Evolutionary conservation across 1,284 basidiomycete genomes (phyloP).

Genomic region (Chondrostereum purpureum): DNA sequence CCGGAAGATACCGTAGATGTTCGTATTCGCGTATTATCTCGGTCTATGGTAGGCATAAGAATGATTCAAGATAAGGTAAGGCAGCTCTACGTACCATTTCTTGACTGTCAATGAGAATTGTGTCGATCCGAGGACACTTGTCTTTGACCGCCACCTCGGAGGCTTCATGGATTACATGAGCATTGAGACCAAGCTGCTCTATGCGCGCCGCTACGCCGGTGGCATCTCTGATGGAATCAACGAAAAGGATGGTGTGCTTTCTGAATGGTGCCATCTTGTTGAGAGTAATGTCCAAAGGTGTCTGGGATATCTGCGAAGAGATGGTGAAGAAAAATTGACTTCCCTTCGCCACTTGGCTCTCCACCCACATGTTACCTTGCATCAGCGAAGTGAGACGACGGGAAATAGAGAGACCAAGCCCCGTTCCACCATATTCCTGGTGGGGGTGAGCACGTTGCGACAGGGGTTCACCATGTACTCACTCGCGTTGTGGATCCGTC

Average conservation of each 20-base stretch:
- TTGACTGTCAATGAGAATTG: constrained; percentile 91
- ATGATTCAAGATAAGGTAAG: constrained; percentile 8
- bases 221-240: constrained; percentile 79
- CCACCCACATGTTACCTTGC: constrained; percentile 99
- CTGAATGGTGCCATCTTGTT: constrained; percentile 74
- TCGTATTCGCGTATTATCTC: constrained; percentile 89
- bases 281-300: constrained; percentile 66
- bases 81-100: constrained; percentile 66
- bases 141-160: constrained; percentile 77
- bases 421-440: constrained; percentile 96
- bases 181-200: constrained; percentile 75
- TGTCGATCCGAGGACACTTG: constrained; percentile 86
- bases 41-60: constrained; percentile 41
- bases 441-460: constrained; percentile 7
- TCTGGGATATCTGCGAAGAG: constrained; percentile 74
- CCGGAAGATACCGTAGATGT: constrained; percentile 93
- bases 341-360: constrained; percentile 87
- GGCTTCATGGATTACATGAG: constrained; percentile 75
- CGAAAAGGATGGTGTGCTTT: constrained; percentile 80
- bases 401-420: constrained; percentile 92
- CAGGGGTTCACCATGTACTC: constrained; percentile 22
- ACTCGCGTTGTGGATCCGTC: constrained; percentile 90
- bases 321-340: constrained; percentile 98
- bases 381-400: constrained; percentile 96
- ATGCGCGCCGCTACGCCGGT: constrained; percentile 79